A percentile compares a stretch with the other conserved stretches of the same genome.
Evolutionary conservation across 2,329 filamentous ascomycete species (phyloP).

Genomic region (Aspergillus unguis): DNA sequence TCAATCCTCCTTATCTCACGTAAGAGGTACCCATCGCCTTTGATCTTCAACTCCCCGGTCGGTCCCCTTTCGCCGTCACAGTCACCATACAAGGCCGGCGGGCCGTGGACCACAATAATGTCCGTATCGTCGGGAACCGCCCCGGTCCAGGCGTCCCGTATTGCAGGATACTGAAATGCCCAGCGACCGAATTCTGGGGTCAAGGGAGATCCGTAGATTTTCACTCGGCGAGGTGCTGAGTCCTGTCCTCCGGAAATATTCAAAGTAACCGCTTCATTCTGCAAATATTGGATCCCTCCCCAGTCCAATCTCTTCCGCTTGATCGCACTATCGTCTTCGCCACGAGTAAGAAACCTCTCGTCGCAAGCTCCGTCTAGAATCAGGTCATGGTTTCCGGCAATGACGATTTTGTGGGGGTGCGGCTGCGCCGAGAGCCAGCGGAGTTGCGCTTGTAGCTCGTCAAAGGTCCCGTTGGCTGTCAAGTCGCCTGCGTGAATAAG

Average conservation of each 20-base stretch:
- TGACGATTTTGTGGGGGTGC: conserved; percentile 71
- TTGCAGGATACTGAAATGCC: conserved; percentile 68
- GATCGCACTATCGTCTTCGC: neutral
- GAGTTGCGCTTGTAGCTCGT: conserved; percentile 69
- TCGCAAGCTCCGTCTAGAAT: neutral
- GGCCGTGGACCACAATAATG: conserved; percentile 73
- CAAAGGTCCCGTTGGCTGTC: conserved; percentile 61
- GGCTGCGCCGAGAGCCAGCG: conserved; percentile 70
- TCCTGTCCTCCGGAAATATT: conserved; percentile 40
- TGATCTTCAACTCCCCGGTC: conserved; percentile 35
- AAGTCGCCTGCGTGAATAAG: conserved; percentile 43
- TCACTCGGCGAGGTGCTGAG: conserved; percentile 49
- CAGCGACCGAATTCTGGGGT: conserved; percentile 69
- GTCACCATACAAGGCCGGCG: conserved; percentile 66
- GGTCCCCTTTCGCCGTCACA: neutral
- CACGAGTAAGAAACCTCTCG: neutral
- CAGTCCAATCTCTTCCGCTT: conserved; percentile 50
- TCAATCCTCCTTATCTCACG: conserved; percentile 67
- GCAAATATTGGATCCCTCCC: conserved; percentile 66
- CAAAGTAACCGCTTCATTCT: conserved; percentile 57
- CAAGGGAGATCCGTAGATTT: conserved; percentile 71
- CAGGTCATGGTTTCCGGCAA: conserved; percentile 77
- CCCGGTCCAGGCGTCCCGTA: neutral
- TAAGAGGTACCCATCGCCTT: conserved; percentile 64
- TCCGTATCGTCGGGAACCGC: conserved; percentile 67